Evolutionary conservation across 1,284 basidiomycete species (phyloP), one percentile per base, ranked within the genome.

Genomic region (Apiotrichum laibachii): DNA sequence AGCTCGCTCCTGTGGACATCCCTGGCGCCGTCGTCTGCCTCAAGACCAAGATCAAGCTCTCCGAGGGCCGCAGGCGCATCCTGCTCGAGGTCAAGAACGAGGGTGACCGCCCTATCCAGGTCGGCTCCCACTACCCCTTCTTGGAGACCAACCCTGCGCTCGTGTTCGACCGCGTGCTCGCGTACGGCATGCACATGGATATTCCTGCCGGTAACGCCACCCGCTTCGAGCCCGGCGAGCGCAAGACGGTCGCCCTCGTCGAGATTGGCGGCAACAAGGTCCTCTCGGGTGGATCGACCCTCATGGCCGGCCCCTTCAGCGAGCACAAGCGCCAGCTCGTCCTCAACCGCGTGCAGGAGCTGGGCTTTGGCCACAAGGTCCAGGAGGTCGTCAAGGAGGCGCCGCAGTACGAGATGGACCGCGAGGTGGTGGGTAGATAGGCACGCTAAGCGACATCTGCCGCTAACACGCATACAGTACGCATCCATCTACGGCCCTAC

Each of bases 401-500:
- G 6, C 55, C 62, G 1, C 61, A 67, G 1, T 65, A 67, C 18
- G 68, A 75, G 54, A 72, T 79, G 68, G 72, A 79, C 56, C 66
- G 75, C 39, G 76, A 78, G 63, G 76, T 77, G 34, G 77, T 77
- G 59, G 69, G 77, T 73, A 7, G 19, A 35, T 8, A 9, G 1
- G 22, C 31, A 22, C 16, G 6, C 4, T 22, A 11, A 5, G 9
- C 9, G 3, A 44, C 6, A 21, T 16, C 33, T 39, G 16, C 16
- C 16, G 48, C 47, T 34, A 18, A 35, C 33, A n/a, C 33, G 3
- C 21, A 45, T 16, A 16, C 60, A 78, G 49, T 96, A 96, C 77
- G 86, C 89, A 2, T 86, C 88, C 11, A 95, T 96, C 90, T 97
- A 86, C 76, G 96, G 96, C 0, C 96, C 96, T 0, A 99, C 96